Conservation (phyloP, 129 eudicot species). For the Erigeron canadensis region DNA sequence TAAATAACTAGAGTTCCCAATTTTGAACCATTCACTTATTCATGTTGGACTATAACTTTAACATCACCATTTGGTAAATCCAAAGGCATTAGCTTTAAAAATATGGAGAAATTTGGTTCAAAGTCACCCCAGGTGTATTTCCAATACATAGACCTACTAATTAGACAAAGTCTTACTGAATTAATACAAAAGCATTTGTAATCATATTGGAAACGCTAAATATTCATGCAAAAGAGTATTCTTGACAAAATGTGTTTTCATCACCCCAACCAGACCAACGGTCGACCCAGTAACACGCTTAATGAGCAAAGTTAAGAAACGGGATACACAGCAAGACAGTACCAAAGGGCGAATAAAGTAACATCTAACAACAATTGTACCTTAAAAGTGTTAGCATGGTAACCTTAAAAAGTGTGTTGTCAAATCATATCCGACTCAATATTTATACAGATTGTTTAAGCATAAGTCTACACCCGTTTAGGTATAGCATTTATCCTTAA, state of each 20-base stretch:
- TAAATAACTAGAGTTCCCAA: neutral
- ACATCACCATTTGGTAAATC: too few species aligned
- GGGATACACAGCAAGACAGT: neutral
- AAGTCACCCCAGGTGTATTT: neutral
- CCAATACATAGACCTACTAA: neutral
- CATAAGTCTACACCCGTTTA: too few species aligned
- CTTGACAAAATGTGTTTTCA: too few species aligned
- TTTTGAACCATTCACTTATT: neutral
- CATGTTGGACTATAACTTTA: neutral
- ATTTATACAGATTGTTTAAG: too few species aligned
- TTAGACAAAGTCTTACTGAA: too few species aligned
- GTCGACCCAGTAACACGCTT: too few species aligned
- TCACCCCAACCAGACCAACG: too few species aligned
- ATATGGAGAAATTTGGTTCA: neutral
- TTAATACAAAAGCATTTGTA: neutral
- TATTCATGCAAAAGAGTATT: too few species aligned
- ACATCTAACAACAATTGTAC: neutral
- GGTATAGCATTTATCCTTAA: too few species aligned
- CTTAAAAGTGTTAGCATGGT: neutral
- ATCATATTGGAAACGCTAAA: neutral
- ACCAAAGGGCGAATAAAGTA: conserved; percentile 11
- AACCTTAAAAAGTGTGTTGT: neutral
- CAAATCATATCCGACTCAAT: conserved; percentile 8
- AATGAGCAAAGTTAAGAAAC: conserved; percentile 2
- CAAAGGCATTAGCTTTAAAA: too few species aligned